These are phyloP conservation scores for Gossypium longicalyx DNA, from an alignment of 345 rosid species.

Conservation along the genomic window DNA sequence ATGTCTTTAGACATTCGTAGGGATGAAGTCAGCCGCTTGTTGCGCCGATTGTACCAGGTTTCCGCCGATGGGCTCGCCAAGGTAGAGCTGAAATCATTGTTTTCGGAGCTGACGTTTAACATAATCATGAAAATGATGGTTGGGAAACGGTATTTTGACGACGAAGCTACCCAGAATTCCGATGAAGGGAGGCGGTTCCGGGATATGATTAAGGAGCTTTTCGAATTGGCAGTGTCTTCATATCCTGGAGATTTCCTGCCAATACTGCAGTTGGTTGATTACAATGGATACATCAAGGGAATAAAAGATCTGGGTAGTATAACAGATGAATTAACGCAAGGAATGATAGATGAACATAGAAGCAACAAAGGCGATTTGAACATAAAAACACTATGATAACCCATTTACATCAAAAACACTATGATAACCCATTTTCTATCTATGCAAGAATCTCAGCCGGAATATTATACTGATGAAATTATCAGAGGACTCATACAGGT, in stretches of 20 bases:
- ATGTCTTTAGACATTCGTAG: not conserved
- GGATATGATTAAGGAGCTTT: slow-evolving; percentile 21
- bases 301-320: slow-evolving; percentile 21
- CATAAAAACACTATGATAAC: slow-evolving; percentile 41
- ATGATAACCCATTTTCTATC: slow-evolving; percentile 50
- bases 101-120: not conserved
- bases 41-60: not conserved
- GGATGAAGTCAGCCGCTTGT: not conserved
- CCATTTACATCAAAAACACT: slow-evolving; percentile 38
- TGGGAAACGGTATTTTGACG: slow-evolving; percentile 23
- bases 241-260: slow-evolving; percentile 38
- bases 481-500: slow-evolving; percentile 44
- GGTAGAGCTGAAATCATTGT: not conserved
- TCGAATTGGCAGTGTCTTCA: slow-evolving; percentile 16
- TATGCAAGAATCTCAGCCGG: slow-evolving; percentile 30
- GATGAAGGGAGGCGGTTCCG: slow-evolving; percentile 30
- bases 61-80: not conserved
- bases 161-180: slow-evolving; percentile 18
- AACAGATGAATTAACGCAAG: slow-evolving; percentile 39
- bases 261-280: slow-evolving; percentile 24
- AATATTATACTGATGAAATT: slow-evolving; percentile 44
- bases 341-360: slow-evolving; percentile 44
- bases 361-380: slow-evolving; percentile 10
- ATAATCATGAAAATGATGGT: not conserved
- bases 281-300: slow-evolving; percentile 28